Base-by-base conservation (phyloP, 495 filamentous ascomycete genomes). In the Chaetomium tenue region DNA sequence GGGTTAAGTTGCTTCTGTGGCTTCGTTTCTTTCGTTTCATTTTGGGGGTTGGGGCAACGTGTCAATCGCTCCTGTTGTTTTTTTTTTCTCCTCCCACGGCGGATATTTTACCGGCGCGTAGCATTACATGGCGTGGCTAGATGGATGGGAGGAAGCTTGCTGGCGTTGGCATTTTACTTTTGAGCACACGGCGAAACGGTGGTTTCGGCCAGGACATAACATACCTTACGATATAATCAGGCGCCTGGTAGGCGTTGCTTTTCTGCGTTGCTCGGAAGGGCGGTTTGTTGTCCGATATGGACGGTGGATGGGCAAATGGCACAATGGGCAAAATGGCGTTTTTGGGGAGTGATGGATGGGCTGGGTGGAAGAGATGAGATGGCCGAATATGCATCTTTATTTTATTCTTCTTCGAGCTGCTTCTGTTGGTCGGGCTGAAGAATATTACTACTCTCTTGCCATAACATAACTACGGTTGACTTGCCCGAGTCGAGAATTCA, bases 51-150 rank as follows among this genome's bases (percentile, higher is more conserved):
- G 48, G 20, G n/a, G 44, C 48, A 51, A 51, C n/a, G n/a, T n/a
- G 6, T 8, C 33, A 12, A 37, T n/a, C 44, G 16, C 6, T n/a
- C 44, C 18, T 47, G 18, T 22, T 47, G 5, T 37, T 30, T n/a
- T n/a, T n/a, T n/a, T n/a, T n/a, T n/a, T n/a, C n/a, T n/a, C n/a
- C n/a, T n/a, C 28, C 28, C 51, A 54, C 28, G 8, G 51, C 51
- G 30, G 28, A 54, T 54, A 54, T 54, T 54, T 54, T 13, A 54
- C n/a, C 33, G 23, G 25, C 20, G 53, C 53, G 53, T 39, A 22
- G 53, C 53, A 56, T 56, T 56, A 40, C 33, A 56, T 56, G 53
- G 53, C 30, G 15, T 40, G 30, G 53, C 53, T 56, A 33, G 53
- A n/a, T 40, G 30, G 53, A 40, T 23, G 18, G 53, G 8, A 3